These are phyloP conservation scores for Vigna unguiculata DNA, from an alignment of 306 rosid species.

Conservation along the genomic window DNA sequence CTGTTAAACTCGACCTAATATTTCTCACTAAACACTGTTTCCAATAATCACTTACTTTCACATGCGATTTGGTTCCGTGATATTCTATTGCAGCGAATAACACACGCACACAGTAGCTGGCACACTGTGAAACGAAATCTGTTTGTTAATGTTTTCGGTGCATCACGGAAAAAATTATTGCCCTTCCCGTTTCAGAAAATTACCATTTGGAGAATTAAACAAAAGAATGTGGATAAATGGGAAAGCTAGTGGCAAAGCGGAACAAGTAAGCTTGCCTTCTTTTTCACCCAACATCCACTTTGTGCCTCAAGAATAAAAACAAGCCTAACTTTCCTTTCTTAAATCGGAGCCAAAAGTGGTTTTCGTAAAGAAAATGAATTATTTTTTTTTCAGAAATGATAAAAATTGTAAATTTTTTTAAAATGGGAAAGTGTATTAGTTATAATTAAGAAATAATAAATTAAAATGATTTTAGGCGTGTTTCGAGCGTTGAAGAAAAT, in stretches of 20 bases:
- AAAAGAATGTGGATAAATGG: not conserved
- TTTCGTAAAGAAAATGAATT: not conserved
- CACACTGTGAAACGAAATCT: not conserved
- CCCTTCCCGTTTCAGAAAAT: not conserved
- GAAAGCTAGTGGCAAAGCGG: conserved; percentile 26
- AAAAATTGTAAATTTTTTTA: too few species aligned
- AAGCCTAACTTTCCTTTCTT: conserved; percentile 28
- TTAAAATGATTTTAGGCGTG: conserved; percentile 26
- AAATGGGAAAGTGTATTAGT: too few species aligned
- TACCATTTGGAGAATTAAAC: conserved; percentile 10
- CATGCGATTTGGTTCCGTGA: not conserved
- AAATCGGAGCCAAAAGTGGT: not conserved
- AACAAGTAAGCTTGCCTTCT: conserved; percentile 21
- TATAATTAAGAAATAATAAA: not conserved
- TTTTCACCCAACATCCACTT: conserved; percentile 21
- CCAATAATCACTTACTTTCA: not conserved
- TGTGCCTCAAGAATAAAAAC: conserved; percentile 28
- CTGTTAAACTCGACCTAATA: not conserved
- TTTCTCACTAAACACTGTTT: not conserved
- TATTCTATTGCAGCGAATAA: not conserved
- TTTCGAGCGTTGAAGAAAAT: conserved; percentile 55
- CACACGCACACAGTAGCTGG: not conserved
- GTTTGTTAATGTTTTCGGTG: not conserved
- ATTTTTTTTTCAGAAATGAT: not conserved
- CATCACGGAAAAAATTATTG: conserved; percentile 15